A percentile compares a stretch with the other conserved stretches of the same genome.
Conservation (phyloP, 495 filamentous ascomycete species). For the Aspergillus cristatus region DNA sequence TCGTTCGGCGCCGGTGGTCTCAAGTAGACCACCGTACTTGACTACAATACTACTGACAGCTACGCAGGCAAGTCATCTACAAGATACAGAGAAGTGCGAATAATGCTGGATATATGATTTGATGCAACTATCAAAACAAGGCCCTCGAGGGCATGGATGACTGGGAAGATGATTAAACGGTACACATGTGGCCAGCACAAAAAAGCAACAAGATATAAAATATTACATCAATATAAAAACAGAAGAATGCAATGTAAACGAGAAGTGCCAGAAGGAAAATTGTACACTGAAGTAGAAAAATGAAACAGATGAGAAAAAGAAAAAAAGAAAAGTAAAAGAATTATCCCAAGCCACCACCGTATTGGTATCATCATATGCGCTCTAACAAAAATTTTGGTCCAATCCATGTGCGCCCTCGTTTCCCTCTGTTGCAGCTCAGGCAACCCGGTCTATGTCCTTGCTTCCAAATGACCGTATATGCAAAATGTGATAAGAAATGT, state of each 20-base stretch:
- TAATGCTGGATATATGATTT: too few species aligned
- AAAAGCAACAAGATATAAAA: background rate
- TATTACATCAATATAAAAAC: conserved; percentile 4
- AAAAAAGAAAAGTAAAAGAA: conserved; percentile 11
- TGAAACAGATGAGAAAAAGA: conserved; percentile 5
- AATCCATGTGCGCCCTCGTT: conserved; percentile 10
- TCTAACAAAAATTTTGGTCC: conserved; percentile 17
- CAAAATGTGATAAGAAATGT: background rate
- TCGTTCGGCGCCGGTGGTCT: too few species aligned
- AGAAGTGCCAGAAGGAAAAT: too few species aligned
- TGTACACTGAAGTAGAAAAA: too few species aligned
- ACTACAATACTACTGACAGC: too few species aligned
- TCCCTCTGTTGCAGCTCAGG: conserved; percentile 7
- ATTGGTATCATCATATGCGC: conserved; percentile 17
- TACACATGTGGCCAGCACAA: conserved; percentile 25
- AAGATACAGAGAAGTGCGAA: too few species aligned
- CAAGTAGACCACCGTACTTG: too few species aligned
- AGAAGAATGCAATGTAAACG: conserved; percentile 8
- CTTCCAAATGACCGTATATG: background rate
- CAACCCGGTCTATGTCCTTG: conserved; percentile 11
- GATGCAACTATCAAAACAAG: too few species aligned
- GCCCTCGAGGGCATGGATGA: conserved; percentile 23
- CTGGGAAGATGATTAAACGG: conserved; percentile 22
- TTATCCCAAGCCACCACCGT: conserved; percentile 12
- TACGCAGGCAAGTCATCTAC: too few species aligned